Evolutionary conservation across 805 yeast genomes (phyloP), one percentile per base, ranked within the genome.

Genomic region (Starmera dryadoides): DNA sequence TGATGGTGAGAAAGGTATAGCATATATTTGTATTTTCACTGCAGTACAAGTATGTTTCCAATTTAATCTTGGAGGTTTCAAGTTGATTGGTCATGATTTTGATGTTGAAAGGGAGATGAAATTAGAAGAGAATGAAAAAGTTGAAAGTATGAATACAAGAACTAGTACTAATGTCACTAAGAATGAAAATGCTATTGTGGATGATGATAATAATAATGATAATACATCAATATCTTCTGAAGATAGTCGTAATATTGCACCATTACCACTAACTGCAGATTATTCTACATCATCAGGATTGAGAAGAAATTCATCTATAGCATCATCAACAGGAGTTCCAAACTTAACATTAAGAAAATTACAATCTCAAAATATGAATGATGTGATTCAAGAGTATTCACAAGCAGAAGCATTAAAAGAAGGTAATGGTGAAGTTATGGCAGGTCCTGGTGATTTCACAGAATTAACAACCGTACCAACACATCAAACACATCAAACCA

Each of bases 11-110:
- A 69, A 71, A 47, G 96, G 95, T 28, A 80, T 81, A 22, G 91
- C 96, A 0, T 84, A 81, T 58, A 81, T 82, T 17, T 80, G 86
- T 50, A 79, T 87, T 26, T 82, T 79, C 48, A 63, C 79, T 39
- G 81, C 86, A 3, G 67, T 81, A 26, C 40, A 37, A 21, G 33
- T 18, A 4, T 37, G 34, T 33, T 26, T 31, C n/a, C 82, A 47
- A 3, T 86, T 86, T 61, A 81, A 83, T 48, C 55, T 81, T 22
- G 95, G 95, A 9, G 79, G 85, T 4, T 80, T 77, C 49, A 66
- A 76, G 44, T 59, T 86, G 42, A 67, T 86, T 15, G 81, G 76
- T 44, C 64, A 71, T 61, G 96, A 86, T 56, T 83, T 86, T 53
- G 57, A 48, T 15, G 15, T 32, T 5, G 34, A 32, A 51, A 50